Conservation (phyloP, 106 monocot genomes). For the Dendrobium catenatum region DNA sequence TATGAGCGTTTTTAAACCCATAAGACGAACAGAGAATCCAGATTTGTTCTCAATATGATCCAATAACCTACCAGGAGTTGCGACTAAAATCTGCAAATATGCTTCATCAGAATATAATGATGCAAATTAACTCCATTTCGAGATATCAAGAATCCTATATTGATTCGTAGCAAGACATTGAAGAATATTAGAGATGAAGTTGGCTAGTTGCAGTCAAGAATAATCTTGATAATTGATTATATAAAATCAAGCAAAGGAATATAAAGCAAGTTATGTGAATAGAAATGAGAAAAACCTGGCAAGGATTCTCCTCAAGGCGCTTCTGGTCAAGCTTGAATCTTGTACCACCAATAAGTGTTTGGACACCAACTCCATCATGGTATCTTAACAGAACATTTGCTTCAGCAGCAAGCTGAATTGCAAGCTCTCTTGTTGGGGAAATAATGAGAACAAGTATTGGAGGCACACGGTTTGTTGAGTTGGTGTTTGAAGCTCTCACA, state of each 20-base stretch:
- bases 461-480: slow-evolving; percentile 32
- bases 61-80: slow-evolving; percentile 90
- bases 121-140: not conserved
- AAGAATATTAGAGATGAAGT: not conserved
- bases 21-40: slow-evolving; percentile 76
- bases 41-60: slow-evolving; percentile 97
- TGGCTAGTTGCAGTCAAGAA: not conserved
- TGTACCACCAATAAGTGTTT: slow-evolving; percentile 87
- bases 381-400: slow-evolving; percentile 72
- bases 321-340: slow-evolving; percentile 93
- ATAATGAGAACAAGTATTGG: slow-evolving; percentile 69
- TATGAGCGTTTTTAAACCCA: slow-evolving; percentile 86
- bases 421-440: slow-evolving; percentile 91
- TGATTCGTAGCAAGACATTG: not conserved
- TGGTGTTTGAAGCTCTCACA: slow-evolving; percentile 36
- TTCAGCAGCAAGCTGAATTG: slow-evolving; percentile 91
- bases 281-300: slow-evolving; percentile 53
- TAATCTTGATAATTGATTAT: not conserved
- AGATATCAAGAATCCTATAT: not conserved
- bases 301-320: slow-evolving; percentile 76
- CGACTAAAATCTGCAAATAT: slow-evolving; percentile 82
- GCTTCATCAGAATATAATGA: slow-evolving; percentile 2
- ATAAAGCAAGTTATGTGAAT: not conserved
- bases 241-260: not conserved
- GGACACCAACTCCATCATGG: slow-evolving; percentile 72